These are phyloP conservation scores for Trypanosoma theileri DNA, from an alignment of 208 protist genomes.

Conservation along the genomic window DNA sequence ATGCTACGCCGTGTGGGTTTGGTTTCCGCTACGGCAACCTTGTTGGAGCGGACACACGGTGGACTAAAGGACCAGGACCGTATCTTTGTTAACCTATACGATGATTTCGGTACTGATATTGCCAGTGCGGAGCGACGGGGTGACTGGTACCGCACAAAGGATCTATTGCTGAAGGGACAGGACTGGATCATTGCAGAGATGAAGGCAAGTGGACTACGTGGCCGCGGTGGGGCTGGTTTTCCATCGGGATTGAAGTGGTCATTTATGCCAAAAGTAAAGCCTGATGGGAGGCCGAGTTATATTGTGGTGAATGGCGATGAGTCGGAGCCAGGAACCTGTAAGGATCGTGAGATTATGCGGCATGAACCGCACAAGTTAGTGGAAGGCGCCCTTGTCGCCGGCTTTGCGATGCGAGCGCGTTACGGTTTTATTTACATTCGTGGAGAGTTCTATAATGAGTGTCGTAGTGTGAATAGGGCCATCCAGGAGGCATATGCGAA, in stretches of 20 bases:
- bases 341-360: constrained; percentile 99
- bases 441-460: constrained; percentile 99
- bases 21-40: constrained; percentile 34
- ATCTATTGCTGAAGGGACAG: constrained; percentile 94
- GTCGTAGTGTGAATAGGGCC: constrained; percentile 90
- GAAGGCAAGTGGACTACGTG: constrained; percentile 96
- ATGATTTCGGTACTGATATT: constrained; percentile 93
- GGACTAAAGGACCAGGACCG: constrained; percentile 96
- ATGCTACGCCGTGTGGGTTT: constrained; percentile 40
- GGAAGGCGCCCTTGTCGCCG: constrained; percentile 97
- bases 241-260: constrained; percentile 99
- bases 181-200: constrained; percentile 98
- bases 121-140: constrained; percentile 94
- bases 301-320: constrained; percentile 99
- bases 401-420: constrained; percentile 96
- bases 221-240: constrained; percentile 98
- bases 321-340: constrained; percentile 99
- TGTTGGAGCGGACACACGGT: constrained; percentile 70
- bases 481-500: constrained; percentile 95
- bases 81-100: constrained; percentile 99
- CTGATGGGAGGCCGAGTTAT: constrained; percentile 94
- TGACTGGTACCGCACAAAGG: constrained; percentile 98
- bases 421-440: constrained; percentile 99
- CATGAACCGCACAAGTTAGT: constrained; percentile 99
- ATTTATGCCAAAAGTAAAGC: constrained; percentile 97